Base-by-base conservation (phyloP, 345 rosid genomes). In the Abelmoschus esculentus region DNA sequence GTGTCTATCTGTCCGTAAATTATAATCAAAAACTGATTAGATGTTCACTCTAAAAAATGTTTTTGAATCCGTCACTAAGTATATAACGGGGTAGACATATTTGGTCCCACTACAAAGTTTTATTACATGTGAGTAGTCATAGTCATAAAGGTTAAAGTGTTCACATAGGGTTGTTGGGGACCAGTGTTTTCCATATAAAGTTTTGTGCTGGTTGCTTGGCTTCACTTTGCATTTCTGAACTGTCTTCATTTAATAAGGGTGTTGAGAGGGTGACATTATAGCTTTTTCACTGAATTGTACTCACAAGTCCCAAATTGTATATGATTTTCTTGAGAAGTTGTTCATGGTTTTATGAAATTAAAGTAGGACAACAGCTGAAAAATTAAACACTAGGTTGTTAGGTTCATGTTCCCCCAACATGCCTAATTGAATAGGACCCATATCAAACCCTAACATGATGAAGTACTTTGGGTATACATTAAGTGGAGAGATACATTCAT, bases 111-210 rank as follows among this genome's bases (percentile, higher is more conserved):
- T 38, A 38, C 2, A 38, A 38, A 38, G 8, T 38, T 38, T 7
- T 38, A 38, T 1, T 57, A 71, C 70, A 70, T 59, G 61, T 54
- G 66, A 68, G 60, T 56, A 44, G 79, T 78, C 84, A 60, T 77
- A 18, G 76, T 71, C 78, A 31, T 46, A 61, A 74, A 74, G 67
- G 71, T 69, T 69, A 50, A 72, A 55, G 75, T 47, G 76, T 69
- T 72, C 26, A 34, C 73, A 62, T 59, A 38, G 83, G 78, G 70
- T 49, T 42, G 66, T 72, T 74, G 82, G 67, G 82, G 54, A 70
- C 77, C 80, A 74, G 31, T 32, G 55, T 31, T 73, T 70, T 54
- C 81, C 78, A 61, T 68, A 28, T 57, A 67, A 44, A 68, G 69
- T 67, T 71, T 8, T 70, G 77, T 76, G 54, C 74, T 77, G 60